These are phyloP conservation scores for Alternaria tenuissima DNA, from an alignment of 2,329 filamentous ascomycete genomes.

Conservation along the genomic window DNA sequence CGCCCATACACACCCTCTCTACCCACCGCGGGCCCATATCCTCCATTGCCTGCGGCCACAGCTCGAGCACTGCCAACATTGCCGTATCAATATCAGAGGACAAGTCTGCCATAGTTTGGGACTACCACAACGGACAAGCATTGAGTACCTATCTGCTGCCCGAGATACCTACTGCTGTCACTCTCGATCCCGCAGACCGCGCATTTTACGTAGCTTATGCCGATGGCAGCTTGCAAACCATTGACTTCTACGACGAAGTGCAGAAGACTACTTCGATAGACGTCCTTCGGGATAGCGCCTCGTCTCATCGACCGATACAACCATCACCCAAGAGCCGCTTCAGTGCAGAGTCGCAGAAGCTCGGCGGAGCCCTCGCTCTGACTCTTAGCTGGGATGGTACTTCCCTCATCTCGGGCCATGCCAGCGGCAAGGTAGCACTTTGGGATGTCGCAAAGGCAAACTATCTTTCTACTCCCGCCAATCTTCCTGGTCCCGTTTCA, in stretches of 20 bases:
- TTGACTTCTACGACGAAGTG: conserved; percentile 73
- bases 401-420: conserved; percentile 80
- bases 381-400: conserved; percentile 84
- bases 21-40: conserved; percentile 80
- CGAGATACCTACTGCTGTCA: conserved; percentile 73
- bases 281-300: conserved; percentile 61
- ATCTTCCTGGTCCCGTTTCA: conserved; percentile 81
- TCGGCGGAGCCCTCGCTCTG: conserved; percentile 72
- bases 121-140: conserved; percentile 79
- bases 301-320: conserved; percentile 62
- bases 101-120: conserved; percentile 91
- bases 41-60: conserved; percentile 68
- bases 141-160: conserved; percentile 85
- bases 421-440: conserved; percentile 76
- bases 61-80: conserved; percentile 77
- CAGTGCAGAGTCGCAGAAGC: conserved; percentile 66
- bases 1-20: conserved; percentile 79
- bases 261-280: conserved; percentile 50
- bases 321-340: conserved; percentile 53
- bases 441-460: conserved; percentile 81
- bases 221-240: conserved; percentile 79
- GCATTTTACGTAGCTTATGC: conserved; percentile 83
- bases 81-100: conserved; percentile 85
- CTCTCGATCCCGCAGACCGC: conserved; percentile 82
- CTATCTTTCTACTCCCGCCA: conserved; percentile 71